Conservation (phyloP, 2,329 filamentous ascomycete species). For the Apiospora pterosperma region DNA sequence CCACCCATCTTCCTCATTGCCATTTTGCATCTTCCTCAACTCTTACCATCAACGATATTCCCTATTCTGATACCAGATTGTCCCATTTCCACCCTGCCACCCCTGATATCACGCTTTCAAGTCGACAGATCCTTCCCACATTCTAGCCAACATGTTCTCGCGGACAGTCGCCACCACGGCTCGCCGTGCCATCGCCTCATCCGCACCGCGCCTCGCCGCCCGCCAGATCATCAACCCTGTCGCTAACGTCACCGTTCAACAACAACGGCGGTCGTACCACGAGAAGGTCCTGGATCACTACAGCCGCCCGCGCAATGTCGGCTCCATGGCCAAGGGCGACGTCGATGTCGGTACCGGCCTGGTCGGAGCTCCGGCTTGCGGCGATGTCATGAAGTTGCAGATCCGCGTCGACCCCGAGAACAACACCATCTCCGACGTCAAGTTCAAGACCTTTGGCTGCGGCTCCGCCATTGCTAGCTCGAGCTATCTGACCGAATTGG, state of each 20-base stretch:
- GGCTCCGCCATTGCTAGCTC: conserved; percentile 89
- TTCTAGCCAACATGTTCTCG: conserved; percentile 13
- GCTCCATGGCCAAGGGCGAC: conserved; percentile 70
- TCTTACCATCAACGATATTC: conserved; percentile 15
- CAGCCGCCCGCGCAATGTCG: conserved; percentile 74
- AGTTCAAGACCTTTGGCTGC: conserved; percentile 83
- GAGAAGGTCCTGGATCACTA: conserved; percentile 77
- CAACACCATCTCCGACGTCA: conserved; percentile 75
- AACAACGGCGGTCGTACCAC: conserved; percentile 44
- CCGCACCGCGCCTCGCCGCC: conserved; percentile 33
- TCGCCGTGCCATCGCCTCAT: conserved; percentile 40
- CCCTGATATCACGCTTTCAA: conserved; percentile 13
- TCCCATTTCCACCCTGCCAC: not conserved
- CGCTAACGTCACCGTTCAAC: conserved; percentile 31
- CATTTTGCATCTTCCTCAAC: not conserved
- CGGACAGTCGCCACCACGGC: conserved; percentile 21
- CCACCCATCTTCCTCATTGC: not conserved
- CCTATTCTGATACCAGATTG: conserved; percentile 27
- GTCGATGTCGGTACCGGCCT: conserved; percentile 72
- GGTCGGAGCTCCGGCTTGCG: conserved; percentile 83
- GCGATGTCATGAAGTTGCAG: conserved; percentile 92
- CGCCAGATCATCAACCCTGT: conserved; percentile 39
- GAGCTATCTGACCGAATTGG: conserved; percentile 90
- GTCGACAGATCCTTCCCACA: not conserved
- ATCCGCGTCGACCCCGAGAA: conserved; percentile 74